Evolutionary conservation across 345 rosid genomes (phyloP).

Genomic region (Turritis glabra): DNA sequence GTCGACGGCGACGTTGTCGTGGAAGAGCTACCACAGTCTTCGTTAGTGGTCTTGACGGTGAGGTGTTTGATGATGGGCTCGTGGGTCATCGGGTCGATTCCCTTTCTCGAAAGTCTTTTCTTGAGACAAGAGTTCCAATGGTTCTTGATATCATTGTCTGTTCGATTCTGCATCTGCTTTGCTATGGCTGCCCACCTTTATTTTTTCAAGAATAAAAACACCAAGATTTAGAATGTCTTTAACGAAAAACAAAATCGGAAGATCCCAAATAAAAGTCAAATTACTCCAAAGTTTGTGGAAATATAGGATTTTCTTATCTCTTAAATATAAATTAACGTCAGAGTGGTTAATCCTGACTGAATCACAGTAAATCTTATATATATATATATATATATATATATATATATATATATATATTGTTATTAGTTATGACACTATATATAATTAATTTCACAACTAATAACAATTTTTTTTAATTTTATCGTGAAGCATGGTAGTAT

Average conservation of each 20-base stretch:
- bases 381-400: too few relatives aligned
- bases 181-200: conserved; percentile 43
- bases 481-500: too few relatives aligned
- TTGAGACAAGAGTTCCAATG: conserved; percentile 40
- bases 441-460: too few relatives aligned
- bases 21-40: conserved; percentile 15
- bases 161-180: conserved; percentile 24
- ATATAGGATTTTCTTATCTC: background rate
- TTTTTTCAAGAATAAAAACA: background rate
- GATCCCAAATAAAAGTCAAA: background rate
- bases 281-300: background rate
- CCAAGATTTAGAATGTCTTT: background rate
- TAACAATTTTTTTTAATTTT: too few relatives aligned
- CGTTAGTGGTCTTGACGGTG: conserved; percentile 2
- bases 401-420: too few relatives aligned
- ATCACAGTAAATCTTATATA: too few relatives aligned
- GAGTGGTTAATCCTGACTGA: background rate
- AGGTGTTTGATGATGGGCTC: conserved; percentile 26
- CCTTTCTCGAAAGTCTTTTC: conserved; percentile 30
- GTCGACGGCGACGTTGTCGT: background rate
- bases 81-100: conserved; percentile 41
- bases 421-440: too few relatives aligned
- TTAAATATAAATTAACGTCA: background rate
- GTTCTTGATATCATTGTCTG: conserved; percentile 45
- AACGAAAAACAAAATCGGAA: background rate